Percentiles rank a stretch among this genome's conserved stretches.
These are phyloP conservation scores for Sicyos edulis DNA, from an alignment of 306 rosid species.

Conservation along the genomic window DNA sequence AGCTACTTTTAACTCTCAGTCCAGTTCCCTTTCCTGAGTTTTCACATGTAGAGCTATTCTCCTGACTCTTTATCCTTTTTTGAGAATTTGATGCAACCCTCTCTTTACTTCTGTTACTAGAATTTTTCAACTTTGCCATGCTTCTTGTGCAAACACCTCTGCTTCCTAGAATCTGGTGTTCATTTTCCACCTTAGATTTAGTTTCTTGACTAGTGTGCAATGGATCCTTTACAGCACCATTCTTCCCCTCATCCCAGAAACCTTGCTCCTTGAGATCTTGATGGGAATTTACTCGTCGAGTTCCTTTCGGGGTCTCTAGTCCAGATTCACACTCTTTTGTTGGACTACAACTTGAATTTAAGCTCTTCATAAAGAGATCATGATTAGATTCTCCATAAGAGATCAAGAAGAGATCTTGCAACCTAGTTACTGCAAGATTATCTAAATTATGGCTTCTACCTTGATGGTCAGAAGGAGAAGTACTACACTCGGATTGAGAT, in stretches of 20 bases:
- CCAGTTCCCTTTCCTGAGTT: not conserved
- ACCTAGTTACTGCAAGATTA: constrained; percentile 24
- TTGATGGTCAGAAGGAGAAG: constrained; percentile 23
- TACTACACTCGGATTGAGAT: constrained; percentile 11
- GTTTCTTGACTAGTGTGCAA: not conserved
- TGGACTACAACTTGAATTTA: not conserved
- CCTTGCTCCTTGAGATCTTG: not conserved
- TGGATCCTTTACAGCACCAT: not conserved
- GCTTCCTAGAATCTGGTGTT: not conserved
- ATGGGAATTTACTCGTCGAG: not conserved
- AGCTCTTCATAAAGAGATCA: not conserved
- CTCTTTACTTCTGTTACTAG: constrained; percentile 1
- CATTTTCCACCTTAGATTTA: not conserved
- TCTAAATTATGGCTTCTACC: constrained; percentile 5
- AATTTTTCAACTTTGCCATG: constrained; percentile 24
- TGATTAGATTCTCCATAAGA: constrained; percentile 27
- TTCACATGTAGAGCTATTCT: not conserved
- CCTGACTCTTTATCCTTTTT: not conserved
- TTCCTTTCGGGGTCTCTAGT: not conserved
- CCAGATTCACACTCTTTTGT: constrained; percentile 7
- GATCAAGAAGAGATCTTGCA: constrained; percentile 28
- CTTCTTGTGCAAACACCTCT: constrained; percentile 29
- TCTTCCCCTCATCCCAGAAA: not conserved
- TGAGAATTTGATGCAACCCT: not conserved
- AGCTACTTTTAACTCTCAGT: not conserved